Base-by-base conservation (phyloP, 2,329 filamentous ascomycete species). In the Aspergillus caelatus region DNA sequence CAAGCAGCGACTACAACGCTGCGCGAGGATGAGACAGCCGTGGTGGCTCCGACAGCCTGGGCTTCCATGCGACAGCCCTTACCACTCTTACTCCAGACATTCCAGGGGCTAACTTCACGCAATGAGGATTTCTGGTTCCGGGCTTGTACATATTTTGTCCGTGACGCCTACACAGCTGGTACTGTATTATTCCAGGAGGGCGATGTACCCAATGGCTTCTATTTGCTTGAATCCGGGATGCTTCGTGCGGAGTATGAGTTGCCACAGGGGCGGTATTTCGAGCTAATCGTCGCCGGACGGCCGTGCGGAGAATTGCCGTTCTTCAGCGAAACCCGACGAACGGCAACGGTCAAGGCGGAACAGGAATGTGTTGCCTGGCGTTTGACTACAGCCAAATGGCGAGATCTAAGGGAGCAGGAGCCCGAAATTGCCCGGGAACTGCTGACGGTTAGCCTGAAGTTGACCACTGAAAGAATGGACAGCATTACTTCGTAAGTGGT, bases 121-220 rank as follows among this genome's bases (percentile, higher is more conserved):
- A 95, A 94, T 73, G 93, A 97, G 77, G 94, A 97, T 77, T 98
- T 98, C 75, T 99, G 95, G 95, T 94, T 94, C 78, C 88, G 88
- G 1, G 89, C 89, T 0, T 87, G 88, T 5, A 82, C 86, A 0
- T 98, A 91, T 80, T 97, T 99, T 74, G 80, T 82, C 45, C 87
- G 88, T 52, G 86, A 86, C 65, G 87, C 90, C 64, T 92, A 90
- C 67, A 69, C 84, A 0, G 85, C 88, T 0, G 93, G 92, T 4
- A 89, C 89, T 0, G 83, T 92, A 3, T 81, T 99, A 2, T 99
- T 94, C 78, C 84, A 86, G 4, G 87, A 91, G 43, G 93, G 93
- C 63, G 90, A 97, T 69, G 73, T 83, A 1, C 90, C 95, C 0
- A 86, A 89, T 34, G 93, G 90, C 3, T 98, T 99, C 79, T 98